A percentile compares a stretch with the other conserved stretches of the same genome.
Evolutionary conservation across 495 filamentous ascomycete genomes (phyloP).

Genomic region (Chaetomium cochliodes): DNA sequence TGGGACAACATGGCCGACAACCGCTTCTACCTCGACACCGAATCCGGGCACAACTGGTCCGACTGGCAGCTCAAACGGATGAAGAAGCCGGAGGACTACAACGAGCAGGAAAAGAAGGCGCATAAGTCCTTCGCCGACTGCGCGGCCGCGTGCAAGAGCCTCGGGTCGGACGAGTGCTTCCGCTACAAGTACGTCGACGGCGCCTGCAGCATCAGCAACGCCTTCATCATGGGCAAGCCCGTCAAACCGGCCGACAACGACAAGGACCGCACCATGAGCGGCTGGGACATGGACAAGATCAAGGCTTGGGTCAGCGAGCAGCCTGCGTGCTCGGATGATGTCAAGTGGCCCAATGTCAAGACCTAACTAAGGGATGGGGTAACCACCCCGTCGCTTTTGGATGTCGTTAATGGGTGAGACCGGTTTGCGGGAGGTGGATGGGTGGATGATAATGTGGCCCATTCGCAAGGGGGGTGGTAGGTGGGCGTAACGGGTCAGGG

Average conservation of each 20-base stretch:
- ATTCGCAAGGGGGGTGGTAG: too few relatives aligned
- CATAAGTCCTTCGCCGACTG: slow-evolving; percentile 45
- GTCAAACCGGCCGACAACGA: slow-evolving; percentile 23
- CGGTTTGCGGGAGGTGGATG: too few relatives aligned
- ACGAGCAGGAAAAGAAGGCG: slow-evolving; percentile 39
- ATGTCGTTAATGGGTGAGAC: too few relatives aligned
- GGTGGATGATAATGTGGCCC: too few relatives aligned
- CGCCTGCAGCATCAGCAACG: slow-evolving; percentile 32
- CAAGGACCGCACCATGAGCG: slow-evolving; percentile 32
- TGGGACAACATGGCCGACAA: slow-evolving; percentile 53
- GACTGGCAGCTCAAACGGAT: slow-evolving; percentile 33
- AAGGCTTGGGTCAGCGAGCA: slow-evolving; percentile 32
- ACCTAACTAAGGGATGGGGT: too few relatives aligned
- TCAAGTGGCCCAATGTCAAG: slow-evolving; percentile 37
- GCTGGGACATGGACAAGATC: slow-evolving; percentile 43
- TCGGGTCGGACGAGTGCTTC: slow-evolving; percentile 37
- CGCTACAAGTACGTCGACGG: slow-evolving; percentile 39
- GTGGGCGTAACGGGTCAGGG: too few relatives aligned
- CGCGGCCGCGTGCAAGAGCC: slow-evolving; percentile 42
- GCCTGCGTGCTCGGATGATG: slow-evolving; percentile 30
- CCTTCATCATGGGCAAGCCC: slow-evolving; percentile 39
- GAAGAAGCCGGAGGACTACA: slow-evolving; percentile 34
- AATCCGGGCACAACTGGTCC: slow-evolving; percentile 22
- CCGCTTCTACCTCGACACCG: slow-evolving; percentile 39
- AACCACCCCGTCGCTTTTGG: too few relatives aligned